Percentiles rank a stretch among this genome's conserved stretches.
Conservation (phyloP, 73 alveolate species). For the Symbiodinium pilosum region DNA sequence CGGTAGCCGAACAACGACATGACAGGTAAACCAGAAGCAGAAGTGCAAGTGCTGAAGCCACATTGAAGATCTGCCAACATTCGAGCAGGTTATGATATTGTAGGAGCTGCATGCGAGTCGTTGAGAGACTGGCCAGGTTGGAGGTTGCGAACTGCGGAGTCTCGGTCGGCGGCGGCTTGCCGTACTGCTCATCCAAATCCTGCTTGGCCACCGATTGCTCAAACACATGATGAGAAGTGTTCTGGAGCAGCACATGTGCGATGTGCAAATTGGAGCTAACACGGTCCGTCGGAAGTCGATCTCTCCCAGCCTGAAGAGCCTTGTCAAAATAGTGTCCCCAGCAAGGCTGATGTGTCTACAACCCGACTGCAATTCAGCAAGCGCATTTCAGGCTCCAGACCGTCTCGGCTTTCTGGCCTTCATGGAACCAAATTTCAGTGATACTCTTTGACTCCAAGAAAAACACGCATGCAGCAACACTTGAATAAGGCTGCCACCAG, state of each 20-base stretch:
- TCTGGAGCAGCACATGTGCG: neutral
- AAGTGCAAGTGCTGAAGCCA: slow-evolving; percentile 66
- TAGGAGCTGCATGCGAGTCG: neutral
- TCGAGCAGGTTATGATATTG: neutral
- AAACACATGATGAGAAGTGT: neutral
- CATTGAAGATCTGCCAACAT: slow-evolving; percentile 49
- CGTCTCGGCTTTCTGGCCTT: slow-evolving; percentile 70
- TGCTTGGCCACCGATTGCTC: neutral
- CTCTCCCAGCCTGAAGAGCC: slow-evolving; percentile 81
- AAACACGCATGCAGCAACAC: too few species aligned
- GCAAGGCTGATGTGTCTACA: too few species aligned
- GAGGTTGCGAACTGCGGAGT: slow-evolving; percentile 93
- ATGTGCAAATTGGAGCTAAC: neutral
- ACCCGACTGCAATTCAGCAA: neutral
- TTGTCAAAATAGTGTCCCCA: too few species aligned
- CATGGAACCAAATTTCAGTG: neutral
- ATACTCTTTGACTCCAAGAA: neutral
- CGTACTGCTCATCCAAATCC: slow-evolving; percentile 94
- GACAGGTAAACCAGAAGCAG: slow-evolving; percentile 25
- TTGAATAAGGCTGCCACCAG: neutral
- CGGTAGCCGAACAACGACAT: neutral
- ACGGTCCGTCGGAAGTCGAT: slow-evolving; percentile 65
- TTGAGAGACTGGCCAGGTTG: slow-evolving; percentile 28
- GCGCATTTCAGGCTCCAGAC: neutral
- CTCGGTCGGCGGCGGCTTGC: slow-evolving; percentile 92